Percentiles rank a stretch among this genome's conserved stretches.
phyloP scores from a whole-genome alignment of 352 stramenopile genomes.

The Globisporangium emineosum region DNA sequence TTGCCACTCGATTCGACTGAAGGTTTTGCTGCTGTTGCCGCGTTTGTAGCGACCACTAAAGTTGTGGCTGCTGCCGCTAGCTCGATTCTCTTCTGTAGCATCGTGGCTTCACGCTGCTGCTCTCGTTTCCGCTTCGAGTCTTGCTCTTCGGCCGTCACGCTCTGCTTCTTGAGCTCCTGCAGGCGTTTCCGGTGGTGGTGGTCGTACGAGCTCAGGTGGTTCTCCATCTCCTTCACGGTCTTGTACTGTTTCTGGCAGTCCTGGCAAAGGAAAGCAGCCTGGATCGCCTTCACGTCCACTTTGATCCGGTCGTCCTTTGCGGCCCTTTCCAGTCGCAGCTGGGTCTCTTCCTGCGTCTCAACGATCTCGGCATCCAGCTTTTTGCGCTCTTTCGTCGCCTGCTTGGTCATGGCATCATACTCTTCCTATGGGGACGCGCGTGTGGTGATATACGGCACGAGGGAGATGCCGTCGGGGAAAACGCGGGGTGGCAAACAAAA shows the following conservation, averaged over 20 bases:
- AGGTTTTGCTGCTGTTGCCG: not conserved
- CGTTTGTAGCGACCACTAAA: not conserved
- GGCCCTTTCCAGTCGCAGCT: constrained; percentile 26
- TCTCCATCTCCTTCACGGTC: constrained; percentile 66
- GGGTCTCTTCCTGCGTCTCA: constrained; percentile 39
- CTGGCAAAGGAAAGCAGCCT: constrained; percentile 49
- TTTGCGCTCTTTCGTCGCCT: constrained; percentile 48
- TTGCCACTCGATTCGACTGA: not conserved
- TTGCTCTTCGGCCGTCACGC: constrained; percentile 15
- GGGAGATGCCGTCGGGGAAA: not conserved
- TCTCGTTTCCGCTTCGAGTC: constrained; percentile 31
- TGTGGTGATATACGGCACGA: not conserved
- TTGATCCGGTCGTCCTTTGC: constrained; percentile 25
- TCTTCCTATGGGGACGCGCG: constrained; percentile 30
- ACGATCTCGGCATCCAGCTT: constrained; percentile 45
- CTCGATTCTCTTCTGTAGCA: constrained; percentile 39
- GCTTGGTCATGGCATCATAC: constrained; percentile 47
- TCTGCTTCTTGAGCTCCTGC: constrained; percentile 33
- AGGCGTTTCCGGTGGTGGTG: constrained; percentile 67
- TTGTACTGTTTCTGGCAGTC: constrained; percentile 73
- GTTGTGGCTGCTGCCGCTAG: constrained; percentile 17
- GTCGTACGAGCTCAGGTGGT: constrained; percentile 73
- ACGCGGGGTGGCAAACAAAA: not conserved
- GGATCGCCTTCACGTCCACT: constrained; percentile 38
- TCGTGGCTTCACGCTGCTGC: constrained; percentile 28